Evolutionary conservation across 202 grass and related monocot genomes (phyloP), one percentile per base, ranked within the genome.

Genomic region (Musa balbisiana): DNA sequence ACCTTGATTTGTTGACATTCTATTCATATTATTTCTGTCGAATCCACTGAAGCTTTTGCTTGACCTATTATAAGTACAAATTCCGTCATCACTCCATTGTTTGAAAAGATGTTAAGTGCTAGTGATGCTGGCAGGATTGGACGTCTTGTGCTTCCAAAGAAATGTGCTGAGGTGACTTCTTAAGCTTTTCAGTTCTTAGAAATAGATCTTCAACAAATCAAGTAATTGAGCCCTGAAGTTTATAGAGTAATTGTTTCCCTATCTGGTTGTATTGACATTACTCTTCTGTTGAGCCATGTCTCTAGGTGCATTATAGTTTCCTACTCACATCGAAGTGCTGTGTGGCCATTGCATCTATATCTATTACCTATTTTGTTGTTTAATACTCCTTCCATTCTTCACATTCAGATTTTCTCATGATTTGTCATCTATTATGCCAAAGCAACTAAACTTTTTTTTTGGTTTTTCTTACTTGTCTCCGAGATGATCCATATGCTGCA

Each of bases 121-220:
- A 98, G 95, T 80, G 95, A 98, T 83, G 95, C 95, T 81, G 95
- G 95, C 15, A 72, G 95, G 77, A 98, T 98, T 86, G 95, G 95
- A 69, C 90, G 95, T 81, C 83, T 98, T 79, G 95, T 98, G 53
- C 88, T 98, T 81, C 95, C 95, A 69, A 98, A 98, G 80, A 98
- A 98, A 89, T 98, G 95, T 51, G 95, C 95, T 43, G 95, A 98
- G 88, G 95, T 92, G 64, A 84, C 75, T 80, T 59, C 54, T 76
- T 69, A 49, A 72, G 1, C 15, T 72, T 72, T 53, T 19, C 20
- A 43, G 25, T 33, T 43, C 15, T 33, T 17, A 67, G 4, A 20
- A 67, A 6, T 29, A 67, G 11, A 67, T 43, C 19, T 43, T 43
- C 33, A 43, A 43, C 33, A 43, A 43, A 43, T 43, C 33, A 43